These are phyloP conservation scores for Botryotinia convoluta DNA, from an alignment of 2,329 filamentous ascomycete species.

Conservation along the genomic window DNA sequence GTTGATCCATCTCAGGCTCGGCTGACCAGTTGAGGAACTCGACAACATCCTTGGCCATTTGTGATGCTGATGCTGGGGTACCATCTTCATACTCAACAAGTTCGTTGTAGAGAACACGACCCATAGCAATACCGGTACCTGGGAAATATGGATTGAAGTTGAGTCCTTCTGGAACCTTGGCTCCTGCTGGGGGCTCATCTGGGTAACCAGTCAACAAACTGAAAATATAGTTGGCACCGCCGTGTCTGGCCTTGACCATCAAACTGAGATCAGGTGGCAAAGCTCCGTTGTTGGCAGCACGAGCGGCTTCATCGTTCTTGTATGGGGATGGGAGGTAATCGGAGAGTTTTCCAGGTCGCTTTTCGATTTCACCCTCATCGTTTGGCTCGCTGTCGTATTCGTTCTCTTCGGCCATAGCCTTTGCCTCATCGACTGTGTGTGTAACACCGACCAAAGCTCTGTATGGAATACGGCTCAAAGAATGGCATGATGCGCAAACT, in stretches of 20 bases:
- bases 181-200: constrained; percentile 90
- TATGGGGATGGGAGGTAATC: constrained; percentile 95
- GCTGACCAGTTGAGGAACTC: constrained; percentile 99
- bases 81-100: constrained; percentile 97
- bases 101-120: constrained; percentile 94
- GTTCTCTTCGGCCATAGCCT: constrained; percentile 94
- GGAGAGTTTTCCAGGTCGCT: constrained; percentile 96
- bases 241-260: constrained; percentile 97
- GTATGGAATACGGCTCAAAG: constrained; percentile 90
- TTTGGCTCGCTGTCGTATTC: constrained; percentile 99
- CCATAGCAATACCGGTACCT: constrained; percentile 98
- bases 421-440: constrained; percentile 97
- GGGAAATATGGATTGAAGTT: constrained; percentile 99
- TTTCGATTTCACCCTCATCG: constrained; percentile 96
- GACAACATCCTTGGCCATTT: constrained; percentile 99
- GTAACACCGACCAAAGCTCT: constrained; percentile 84
- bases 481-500: constrained; percentile 98
- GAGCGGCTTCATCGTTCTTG: constrained; percentile 98
- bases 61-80: constrained; percentile 89
- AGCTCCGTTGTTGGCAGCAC: constrained; percentile 97
- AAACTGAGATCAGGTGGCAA: constrained; percentile 95
- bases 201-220: constrained; percentile 94
- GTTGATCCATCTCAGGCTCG: constrained; percentile 98
- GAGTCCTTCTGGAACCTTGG: constrained; percentile 78
- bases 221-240: constrained; percentile 98